Evolutionary conservation across 108 stramenopile species (phyloP), one percentile per base, ranked within the genome.

Genomic region (Cylindrotheca fusiformis): DNA sequence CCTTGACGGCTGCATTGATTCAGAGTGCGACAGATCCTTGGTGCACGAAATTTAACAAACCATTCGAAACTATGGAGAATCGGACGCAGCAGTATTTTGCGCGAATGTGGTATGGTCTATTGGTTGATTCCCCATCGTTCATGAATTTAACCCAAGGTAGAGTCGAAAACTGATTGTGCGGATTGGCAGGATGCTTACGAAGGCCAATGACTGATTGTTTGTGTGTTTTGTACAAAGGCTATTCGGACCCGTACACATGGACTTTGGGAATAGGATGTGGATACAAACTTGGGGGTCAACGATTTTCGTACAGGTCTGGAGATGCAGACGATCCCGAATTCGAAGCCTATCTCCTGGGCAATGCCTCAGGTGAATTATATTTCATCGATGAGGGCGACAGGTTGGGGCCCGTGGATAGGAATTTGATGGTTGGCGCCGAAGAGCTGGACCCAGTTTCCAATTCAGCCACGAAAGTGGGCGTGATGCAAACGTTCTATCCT

Each of bases 231-330:
- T n/a, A n/a, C n/a, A n/a, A n/a, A n/a, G 78, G 78, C 1, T 26
- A 56, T 26, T 67, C 61, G 23, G 73, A 74, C 27, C 78, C 78
- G 2, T 79, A 79, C 49, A 30, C 63, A 18, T 79, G 78, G 78
- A 79, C 78, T 6, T 69, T 57, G 20, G 73, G 73, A 4, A 31
- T 52, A 27, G 78, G 78, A 0, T 79, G 78, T 67, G 78, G 78
- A 17, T 79, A 79, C 48, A 32, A 32, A 19, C 63, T 79, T 18
- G 74, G 60, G 0, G 73, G 78, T 21, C 14, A 52, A 25, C 68
- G 78, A 12, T 57, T 53, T 25, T 55, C 74, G 23, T 79, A 67
- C 73, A 52, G 58, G 1, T 26, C 41, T 44, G 31, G 36, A 19
- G 20, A 50, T 6, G 62, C 56, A 20, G 28, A 65, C 21, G 56